Evolutionary conservation across 495 filamentous ascomycete species (phyloP).

Genomic region (Penicillium parvum): DNA sequence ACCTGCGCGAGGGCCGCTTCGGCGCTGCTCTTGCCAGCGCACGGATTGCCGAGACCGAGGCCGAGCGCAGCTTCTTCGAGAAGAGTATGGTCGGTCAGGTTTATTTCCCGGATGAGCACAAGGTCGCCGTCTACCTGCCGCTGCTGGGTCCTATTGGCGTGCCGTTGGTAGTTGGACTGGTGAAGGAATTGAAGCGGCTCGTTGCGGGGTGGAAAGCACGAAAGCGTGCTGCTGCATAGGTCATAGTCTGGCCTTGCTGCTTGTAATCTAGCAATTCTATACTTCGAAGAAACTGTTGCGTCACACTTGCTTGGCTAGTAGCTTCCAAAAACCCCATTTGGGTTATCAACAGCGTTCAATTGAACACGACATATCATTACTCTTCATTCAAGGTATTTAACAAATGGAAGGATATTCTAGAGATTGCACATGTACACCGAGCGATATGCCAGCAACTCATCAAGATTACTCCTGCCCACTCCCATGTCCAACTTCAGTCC

Average conservation of each 20-base stretch:
- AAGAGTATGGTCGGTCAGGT: constrained; percentile 99
- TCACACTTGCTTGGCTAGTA: not conserved
- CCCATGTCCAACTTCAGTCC: not conserved
- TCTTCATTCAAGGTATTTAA: not conserved
- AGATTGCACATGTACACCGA: not conserved
- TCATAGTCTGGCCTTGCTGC: not conserved
- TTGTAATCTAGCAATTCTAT: not conserved
- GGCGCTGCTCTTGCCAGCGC: constrained; percentile 70
- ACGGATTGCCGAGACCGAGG: constrained; percentile 78
- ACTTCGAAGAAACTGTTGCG: not conserved
- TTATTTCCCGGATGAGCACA: constrained; percentile 97
- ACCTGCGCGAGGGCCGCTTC: constrained; percentile 61
- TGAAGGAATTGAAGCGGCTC: constrained; percentile 70
- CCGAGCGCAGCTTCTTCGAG: constrained; percentile 95
- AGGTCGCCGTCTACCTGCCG: constrained; percentile 94
- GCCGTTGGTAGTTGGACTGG: constrained; percentile 72
- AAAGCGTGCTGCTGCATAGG: constrained; percentile 5
- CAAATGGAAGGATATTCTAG: not conserved
- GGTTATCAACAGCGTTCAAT: too few relatives aligned
- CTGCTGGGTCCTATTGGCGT: constrained; percentile 89
- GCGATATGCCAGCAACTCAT: too few relatives aligned
- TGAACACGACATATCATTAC: too few relatives aligned
- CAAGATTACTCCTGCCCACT: too few relatives aligned
- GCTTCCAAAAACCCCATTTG: not conserved
- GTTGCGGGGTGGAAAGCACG: constrained; percentile 36